Evolutionary conservation across 345 rosid genomes (phyloP), one percentile per base, ranked within the genome.

Genomic region (Linum lewisii): DNA sequence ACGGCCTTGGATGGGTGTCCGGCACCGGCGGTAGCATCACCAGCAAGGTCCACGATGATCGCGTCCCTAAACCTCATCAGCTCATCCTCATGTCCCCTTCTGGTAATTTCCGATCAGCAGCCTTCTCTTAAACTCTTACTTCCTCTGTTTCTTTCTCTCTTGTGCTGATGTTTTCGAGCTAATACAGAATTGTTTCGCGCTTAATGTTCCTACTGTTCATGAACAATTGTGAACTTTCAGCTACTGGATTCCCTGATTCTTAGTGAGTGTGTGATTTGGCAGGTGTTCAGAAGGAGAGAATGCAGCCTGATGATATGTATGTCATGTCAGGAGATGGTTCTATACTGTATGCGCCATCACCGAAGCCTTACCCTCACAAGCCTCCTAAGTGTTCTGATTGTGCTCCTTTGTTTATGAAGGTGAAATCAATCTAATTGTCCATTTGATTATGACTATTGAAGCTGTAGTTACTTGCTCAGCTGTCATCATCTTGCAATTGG

Each of bases 241-340:
- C 34, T 8, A 29, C 34, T 29, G 34, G 7, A 29, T 60, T n/a
- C n/a, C n/a, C n/a, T 59, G 34, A 25, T 20, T 6, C 14, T 58
- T 57, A n/a, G 26, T 58, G 25, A 54, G 55, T 26, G 44, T 57
- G 24, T 59, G 64, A 47, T 55, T 60, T 74, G 69, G 54, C 66
- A 92, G 97, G 98, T 55, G 99, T 93, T 61, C 99, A 93, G 79
- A 93, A 93, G 84, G 99, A 93, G 86, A 84, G 97, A 81, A 87
- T 89, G 97, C 83, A 80, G 61, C 83, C 95, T 0, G 95, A 89
- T 32, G 97, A 86, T 75, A 81, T 89, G 91, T 89, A 89, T 73
- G 79, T 89, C 63, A 69, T 89, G 65, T 79, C 88, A 23, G 71
- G 83, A n/a, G 78, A 77, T 66, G 95, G 99, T 54, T 63, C 81